These are phyloP conservation scores for Lonicera japonica DNA, from an alignment of 129 eudicot genomes.

Conservation along the genomic window DNA sequence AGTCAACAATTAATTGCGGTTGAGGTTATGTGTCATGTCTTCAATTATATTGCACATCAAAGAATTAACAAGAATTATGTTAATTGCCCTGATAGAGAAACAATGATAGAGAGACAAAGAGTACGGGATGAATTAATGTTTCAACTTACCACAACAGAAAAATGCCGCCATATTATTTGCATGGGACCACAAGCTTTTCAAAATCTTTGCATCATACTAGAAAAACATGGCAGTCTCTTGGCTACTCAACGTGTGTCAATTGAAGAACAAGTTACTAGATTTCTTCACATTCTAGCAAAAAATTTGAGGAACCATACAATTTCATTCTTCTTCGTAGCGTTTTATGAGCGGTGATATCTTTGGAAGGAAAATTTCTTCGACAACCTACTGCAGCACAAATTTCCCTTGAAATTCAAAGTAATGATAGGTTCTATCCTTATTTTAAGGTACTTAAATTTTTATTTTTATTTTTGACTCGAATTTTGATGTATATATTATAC, in stretches of 20 bases:
- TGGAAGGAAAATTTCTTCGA: not conserved
- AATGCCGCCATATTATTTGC: not conserved
- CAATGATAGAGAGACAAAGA: not conserved
- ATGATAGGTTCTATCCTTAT: slow-evolving; percentile 10
- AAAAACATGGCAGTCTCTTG: not conserved
- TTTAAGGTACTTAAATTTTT: not conserved
- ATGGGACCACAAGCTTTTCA: not conserved
- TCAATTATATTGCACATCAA: too few species aligned
- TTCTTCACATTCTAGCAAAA: slow-evolving; percentile 3
- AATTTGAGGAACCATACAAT: slow-evolving; percentile 1
- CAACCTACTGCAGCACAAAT: not conserved
- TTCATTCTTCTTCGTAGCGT: slow-evolving; percentile 1
- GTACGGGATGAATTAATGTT: not conserved
- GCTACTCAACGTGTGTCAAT: not conserved
- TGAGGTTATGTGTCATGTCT: too few species aligned
- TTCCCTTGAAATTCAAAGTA: not conserved
- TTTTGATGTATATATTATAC: not conserved
- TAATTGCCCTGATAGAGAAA: too few species aligned
- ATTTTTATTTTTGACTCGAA: not conserved
- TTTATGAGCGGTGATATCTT: not conserved
- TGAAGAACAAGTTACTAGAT: slow-evolving; percentile 10
- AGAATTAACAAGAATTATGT: too few species aligned
- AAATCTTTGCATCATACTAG: not conserved
- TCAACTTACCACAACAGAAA: not conserved
- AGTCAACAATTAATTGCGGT: too few species aligned